Base-by-base conservation (phyloP, 495 filamentous ascomycete species). In the Niebla homalea region DNA sequence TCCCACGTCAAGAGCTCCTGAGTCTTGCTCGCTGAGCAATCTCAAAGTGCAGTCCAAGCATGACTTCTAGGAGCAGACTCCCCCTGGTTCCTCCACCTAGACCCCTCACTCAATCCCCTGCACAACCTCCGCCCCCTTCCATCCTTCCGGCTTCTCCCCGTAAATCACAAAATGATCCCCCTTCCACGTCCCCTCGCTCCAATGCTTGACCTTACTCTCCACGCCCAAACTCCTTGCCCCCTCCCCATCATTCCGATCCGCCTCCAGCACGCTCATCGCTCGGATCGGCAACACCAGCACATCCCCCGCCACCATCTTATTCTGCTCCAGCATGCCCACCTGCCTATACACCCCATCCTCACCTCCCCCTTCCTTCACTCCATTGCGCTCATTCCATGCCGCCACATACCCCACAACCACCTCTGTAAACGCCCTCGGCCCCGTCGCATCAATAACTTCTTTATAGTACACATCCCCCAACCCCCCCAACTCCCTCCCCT, bases 401-500 rank as follows among this genome's bases (percentile, higher is more conserved):
- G 70, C 70, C 72, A 80, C 79, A 51, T 83, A 75, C n/a, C 65
- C 68, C 23, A 84, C 49, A 25, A 83, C 70, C 15, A 76, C 75
- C 12, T 64, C 60, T 39, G 78, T 81, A 55, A 83, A 84, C 18
- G 80, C 79, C 5, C 78, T 79, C 0, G 80, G 80, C 6, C 79
- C 80, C 1, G 80, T 84, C 37, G 78, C 76, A 59, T 66, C 76
- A 48, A 84, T 79, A 41, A 84, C 78, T 55, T 84, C 73, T 57
- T 83, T 77, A 51, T 83, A 83, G 57, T 80, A 74, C 10, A 82
- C 70, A 55, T 76, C 59, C 29, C 29, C 29, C 45, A 83, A 68
- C 6, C 80, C 68, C 16, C 65, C 56, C 36, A 83, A 68, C 5
- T 68, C 57, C 20, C 70, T 68, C 6, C 65, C 64, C 56, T 82